A percentile compares a stretch with the other conserved stretches of the same genome.
These are phyloP conservation scores for Sporopachydermia lactativora DNA, from an alignment of 805 yeast genomes.

Conservation along the genomic window DNA sequence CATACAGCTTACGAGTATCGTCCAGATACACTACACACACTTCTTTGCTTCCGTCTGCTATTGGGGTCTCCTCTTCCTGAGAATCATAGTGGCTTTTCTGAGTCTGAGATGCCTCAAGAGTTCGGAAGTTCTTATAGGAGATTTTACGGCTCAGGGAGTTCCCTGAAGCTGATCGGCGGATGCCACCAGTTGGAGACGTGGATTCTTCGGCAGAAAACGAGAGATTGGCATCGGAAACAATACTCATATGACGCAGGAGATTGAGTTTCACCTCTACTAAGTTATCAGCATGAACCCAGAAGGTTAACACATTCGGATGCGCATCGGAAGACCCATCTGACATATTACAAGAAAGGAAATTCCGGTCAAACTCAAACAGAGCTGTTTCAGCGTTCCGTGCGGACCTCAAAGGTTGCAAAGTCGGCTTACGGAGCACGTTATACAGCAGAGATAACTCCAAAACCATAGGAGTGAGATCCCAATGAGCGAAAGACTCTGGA, in stretches of 20 bases:
- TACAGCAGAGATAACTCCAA: slow-evolving; percentile 41
- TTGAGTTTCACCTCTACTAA: slow-evolving; percentile 36
- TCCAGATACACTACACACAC: slow-evolving; percentile 18
- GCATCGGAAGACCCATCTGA: slow-evolving; percentile 23
- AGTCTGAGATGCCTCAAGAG: not conserved
- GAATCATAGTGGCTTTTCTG: not conserved
- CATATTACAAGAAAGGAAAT: slow-evolving; percentile 16
- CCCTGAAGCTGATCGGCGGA: not conserved
- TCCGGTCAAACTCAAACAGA: slow-evolving; percentile 1
- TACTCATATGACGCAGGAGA: slow-evolving; percentile 28
- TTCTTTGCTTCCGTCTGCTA: slow-evolving; percentile 5
- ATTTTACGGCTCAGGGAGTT: not conserved
- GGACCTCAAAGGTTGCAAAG: slow-evolving; percentile 10
- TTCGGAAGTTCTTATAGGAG: not conserved
- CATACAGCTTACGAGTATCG: slow-evolving; percentile 20
- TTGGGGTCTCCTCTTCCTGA: not conserved
- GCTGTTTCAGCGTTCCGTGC: slow-evolving; percentile 7
- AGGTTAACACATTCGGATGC: slow-evolving; percentile 23
- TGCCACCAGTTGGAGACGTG: not conserved
- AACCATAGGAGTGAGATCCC: slow-evolving; percentile 49
- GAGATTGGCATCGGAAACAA: slow-evolving; percentile 17
- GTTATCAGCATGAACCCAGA: slow-evolving; percentile 50
- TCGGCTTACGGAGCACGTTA: slow-evolving; percentile 28
- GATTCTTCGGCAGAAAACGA: not conserved
- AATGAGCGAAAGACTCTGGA: slow-evolving; percentile 41